These are phyloP conservation scores for Monosporascus cannonballus DNA, from an alignment of 2,329 filamentous ascomycete genomes.

Conservation along the genomic window DNA sequence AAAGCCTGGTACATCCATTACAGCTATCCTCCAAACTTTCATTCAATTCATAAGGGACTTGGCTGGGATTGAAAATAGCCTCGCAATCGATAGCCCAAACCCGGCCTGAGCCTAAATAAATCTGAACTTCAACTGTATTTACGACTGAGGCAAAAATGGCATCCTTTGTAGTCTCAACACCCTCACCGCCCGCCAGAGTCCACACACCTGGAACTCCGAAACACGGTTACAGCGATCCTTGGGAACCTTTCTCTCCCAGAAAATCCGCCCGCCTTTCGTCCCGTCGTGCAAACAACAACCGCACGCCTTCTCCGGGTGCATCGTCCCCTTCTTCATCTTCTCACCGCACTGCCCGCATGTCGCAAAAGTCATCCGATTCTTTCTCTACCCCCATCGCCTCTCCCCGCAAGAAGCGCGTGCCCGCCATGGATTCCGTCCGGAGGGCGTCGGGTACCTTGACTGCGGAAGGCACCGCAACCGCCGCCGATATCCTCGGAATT, in stretches of 20 bases:
- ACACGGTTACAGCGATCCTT: slow-evolving; percentile 61
- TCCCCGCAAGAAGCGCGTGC: slow-evolving; percentile 45
- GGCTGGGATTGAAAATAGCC: too few relatives aligned
- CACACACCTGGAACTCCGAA: slow-evolving; percentile 65
- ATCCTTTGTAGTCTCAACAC: slow-evolving; percentile 42
- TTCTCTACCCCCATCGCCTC: slow-evolving; percentile 39
- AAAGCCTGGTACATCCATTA: neutral
- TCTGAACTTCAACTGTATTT: neutral
- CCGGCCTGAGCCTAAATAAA: neutral
- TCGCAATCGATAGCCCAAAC: too few relatives aligned
- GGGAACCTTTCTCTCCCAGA: slow-evolving; percentile 67
- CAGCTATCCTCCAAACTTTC: neutral
- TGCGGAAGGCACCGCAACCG: slow-evolving; percentile 35
- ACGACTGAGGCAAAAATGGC: slow-evolving; percentile 26
- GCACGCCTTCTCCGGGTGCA: slow-evolving; percentile 48
- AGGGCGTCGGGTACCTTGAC: slow-evolving; percentile 40
- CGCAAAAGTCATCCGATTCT: slow-evolving; percentile 22
- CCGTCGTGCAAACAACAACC: slow-evolving; percentile 44
- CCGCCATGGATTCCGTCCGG: slow-evolving; percentile 40
- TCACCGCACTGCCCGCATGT: slow-evolving; percentile 23
- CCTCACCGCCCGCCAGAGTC: slow-evolving; percentile 52
- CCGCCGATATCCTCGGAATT: slow-evolving; percentile 36
- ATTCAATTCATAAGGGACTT: neutral
- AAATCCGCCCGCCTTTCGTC: slow-evolving; percentile 61
- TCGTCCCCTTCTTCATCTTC: slow-evolving; percentile 12